Evolutionary conservation across 257 asterid genomes (phyloP).

Genomic region (Solanum neorickii): DNA sequence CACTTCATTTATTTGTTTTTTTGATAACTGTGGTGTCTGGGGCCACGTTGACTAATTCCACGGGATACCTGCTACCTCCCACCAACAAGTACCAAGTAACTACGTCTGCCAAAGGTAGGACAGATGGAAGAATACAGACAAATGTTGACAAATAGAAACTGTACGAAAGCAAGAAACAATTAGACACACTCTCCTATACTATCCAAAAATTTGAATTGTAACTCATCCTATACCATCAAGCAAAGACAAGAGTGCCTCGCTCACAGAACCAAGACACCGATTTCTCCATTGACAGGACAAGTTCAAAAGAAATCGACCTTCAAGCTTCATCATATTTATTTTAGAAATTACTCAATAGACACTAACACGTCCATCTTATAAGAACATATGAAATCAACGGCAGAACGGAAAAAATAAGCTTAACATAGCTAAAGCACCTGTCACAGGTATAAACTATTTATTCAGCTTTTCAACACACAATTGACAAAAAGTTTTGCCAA

Average conservation of each 20-base stretch:
- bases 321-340: neutral
- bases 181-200: neutral
- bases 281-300: neutral
- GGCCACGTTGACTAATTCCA: neutral
- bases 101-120: neutral
- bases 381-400: neutral
- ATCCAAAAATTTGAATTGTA: neutral
- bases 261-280: neutral
- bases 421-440: neutral
- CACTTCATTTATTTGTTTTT: neutral
- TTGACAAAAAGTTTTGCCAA: neutral
- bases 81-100: too few species aligned
- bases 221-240: neutral
- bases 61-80: neutral
- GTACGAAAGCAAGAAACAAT: neutral
- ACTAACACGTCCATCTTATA: neutral
- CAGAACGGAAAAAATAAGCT: neutral
- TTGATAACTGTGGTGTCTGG: neutral
- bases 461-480: neutral
- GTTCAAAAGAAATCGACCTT: neutral
- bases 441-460: neutral
- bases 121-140: neutral
- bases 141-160: neutral
- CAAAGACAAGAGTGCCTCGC: neutral
- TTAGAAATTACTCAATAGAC: neutral